Base-by-base conservation (phyloP, 176 grass and related monocot species). In the Zoysia japonica region DNA sequence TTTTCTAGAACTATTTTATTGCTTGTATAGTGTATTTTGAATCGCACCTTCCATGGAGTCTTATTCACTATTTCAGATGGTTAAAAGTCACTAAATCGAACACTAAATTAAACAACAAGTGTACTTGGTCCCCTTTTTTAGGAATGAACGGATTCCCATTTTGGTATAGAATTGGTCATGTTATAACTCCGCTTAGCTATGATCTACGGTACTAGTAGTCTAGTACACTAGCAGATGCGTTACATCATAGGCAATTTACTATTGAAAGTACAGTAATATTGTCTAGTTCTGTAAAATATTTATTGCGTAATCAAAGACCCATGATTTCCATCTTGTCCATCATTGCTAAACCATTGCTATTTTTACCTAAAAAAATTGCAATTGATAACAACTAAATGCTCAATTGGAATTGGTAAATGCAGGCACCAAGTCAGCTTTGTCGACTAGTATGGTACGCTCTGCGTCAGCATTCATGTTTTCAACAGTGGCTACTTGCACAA, bases 381-480 rank as follows among this genome's bases (percentile, higher is more conserved):
- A 39, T 79, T 83, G 6, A 17, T 85, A 64, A 85, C 45, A 52
- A 35, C 42, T 84, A 69, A 77, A 76, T 90, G 37, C 17, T 65
- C 88, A 38, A 28, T 28, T 28, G 28, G 28, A 28, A 28, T 28
- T 28, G 28, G 28, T 28, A 28, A 28, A 44, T 84, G 70, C 84
- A 95, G 86, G 92, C 41, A 70, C 72, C 28, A 90, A 88, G 77
- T 88, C 90, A 36, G 86, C 81, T 75, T 79, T 91, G n/a, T 93
- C 92, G 54, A 91, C 82, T 71, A 93, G 92, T 76, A 77, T 93
- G 67, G 79, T 81, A 41, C 93, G 90, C 78, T 95, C 92, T 47
- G 71, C 74, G 5, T 93, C 90, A 11, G 86, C 86, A 11, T 93
- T 90, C 74, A 88, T 70, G 78, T 65, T 91, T 66, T 95, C 96